Evolutionary conservation across 768 basidiomycete genomes (phyloP), one percentile per base, ranked within the genome.

Genomic region (Lactarius quietus): DNA sequence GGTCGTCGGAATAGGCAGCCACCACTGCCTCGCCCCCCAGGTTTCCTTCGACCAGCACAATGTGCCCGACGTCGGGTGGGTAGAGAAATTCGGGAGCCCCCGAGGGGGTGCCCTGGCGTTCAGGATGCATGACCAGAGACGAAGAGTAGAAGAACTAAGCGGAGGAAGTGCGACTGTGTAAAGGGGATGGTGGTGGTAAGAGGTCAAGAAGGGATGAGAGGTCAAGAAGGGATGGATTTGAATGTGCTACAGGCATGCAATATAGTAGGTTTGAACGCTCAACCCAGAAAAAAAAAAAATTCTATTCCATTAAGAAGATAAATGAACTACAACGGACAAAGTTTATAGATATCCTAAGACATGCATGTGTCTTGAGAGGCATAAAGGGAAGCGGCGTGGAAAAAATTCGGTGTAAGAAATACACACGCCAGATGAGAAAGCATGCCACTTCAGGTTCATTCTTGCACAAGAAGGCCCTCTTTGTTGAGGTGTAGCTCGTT

Each of bases 321-420:
- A 36, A 33, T 53, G 38, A n/a, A 54, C 53, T 56, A 48, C 59
- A 43, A 59, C 51, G 20, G 26, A 65, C 59, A 48, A 51, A 56
- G 36, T 54, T 48, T 43, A 65, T 65, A 65, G 61, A 61, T 65
- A 65, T 39, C 23, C 38, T 17, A 26, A 56, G 38, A 48, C 41
- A 33, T 31, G 55, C 59, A 38, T 26, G 38, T 29, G 59, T 61
- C 64, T 18, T 65, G 54, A 57, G 8, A 57, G 55, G 55, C 64
- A 65, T 65, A 29, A 41, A 28, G 41, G 10, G 48, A 41, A 17
- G 12, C 17, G 26, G n/a, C 31, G 45, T 56, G 35, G 41, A 38
- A 38, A 5, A 31, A 4, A 10, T 56, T 39, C 6, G n/a, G 33
- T 35, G 15, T 23, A 29, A 55, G 18, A 36, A 54, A 15, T 36